Evolutionary conservation across 106 monocot species (phyloP).

Genomic region (Dendrobium nobile): DNA sequence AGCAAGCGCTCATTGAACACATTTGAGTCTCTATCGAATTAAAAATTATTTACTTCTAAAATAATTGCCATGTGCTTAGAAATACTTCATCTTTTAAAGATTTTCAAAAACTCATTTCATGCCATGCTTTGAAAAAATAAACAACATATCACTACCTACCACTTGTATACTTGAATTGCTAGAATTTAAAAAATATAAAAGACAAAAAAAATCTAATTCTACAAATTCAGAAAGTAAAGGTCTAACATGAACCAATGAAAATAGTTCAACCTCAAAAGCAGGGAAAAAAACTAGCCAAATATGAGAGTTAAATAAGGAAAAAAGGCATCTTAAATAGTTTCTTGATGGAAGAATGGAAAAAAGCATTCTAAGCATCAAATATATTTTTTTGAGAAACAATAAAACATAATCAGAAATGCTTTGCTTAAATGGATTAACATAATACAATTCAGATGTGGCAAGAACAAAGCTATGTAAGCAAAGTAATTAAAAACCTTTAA

Average conservation of each 20-base stretch:
- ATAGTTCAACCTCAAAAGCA: not conserved
- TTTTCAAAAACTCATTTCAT: no score
- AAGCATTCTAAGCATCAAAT: no score
- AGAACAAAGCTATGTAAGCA: not conserved
- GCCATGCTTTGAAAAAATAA: not conserved
- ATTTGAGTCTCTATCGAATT: no score
- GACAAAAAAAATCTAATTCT: not conserved
- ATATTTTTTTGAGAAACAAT: not conserved
- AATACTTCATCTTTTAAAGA: no score
- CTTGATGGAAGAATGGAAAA: no score
- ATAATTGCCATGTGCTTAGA: no score
- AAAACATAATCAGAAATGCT: not conserved
- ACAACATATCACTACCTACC: not conserved
- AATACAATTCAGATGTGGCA: not conserved
- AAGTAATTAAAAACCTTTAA: slow-evolving; percentile 32
- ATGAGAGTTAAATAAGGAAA: not conserved
- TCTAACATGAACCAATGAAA: not conserved
- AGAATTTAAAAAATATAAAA: not conserved
- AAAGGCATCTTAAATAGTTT: no score
- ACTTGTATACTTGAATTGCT: not conserved
- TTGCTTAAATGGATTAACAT: not conserved
- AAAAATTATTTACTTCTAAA: no score
- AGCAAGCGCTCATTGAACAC: no score
- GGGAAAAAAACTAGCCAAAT: not conserved
- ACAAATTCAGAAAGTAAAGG: not conserved